phyloP scores from a whole-genome alignment of 2,329 filamentous ascomycete species.

The Colletotrichum neosansevieriae region DNA sequence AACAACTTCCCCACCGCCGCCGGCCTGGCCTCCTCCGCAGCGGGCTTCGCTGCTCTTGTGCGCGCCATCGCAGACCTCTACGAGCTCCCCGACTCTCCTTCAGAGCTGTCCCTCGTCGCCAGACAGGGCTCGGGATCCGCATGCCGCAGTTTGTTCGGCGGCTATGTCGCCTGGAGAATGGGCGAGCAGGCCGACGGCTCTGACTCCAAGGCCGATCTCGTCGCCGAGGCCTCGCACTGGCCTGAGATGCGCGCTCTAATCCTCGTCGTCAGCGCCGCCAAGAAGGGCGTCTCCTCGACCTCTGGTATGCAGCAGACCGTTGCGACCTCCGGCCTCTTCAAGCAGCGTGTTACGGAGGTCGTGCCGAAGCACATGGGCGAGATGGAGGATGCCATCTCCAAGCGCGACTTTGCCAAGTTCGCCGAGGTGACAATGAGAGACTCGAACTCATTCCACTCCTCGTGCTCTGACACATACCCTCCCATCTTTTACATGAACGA shows the following conservation, averaged over 20 bases:
- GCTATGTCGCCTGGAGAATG: conserved; percentile 95
- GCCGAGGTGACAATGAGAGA: conserved; percentile 95
- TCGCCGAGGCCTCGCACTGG: conserved; percentile 92
- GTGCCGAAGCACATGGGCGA: conserved; percentile 85
- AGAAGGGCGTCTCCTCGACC: conserved; percentile 95
- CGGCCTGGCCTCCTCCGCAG: conserved; percentile 81
- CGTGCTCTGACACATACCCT: conserved; percentile 93
- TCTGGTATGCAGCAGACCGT: conserved; percentile 98
- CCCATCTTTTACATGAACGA: conserved; percentile 99
- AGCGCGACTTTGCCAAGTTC: conserved; percentile 86
- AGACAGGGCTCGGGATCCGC: conserved; percentile 95
- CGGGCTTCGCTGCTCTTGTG: conserved; percentile 78
- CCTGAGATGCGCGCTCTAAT: conserved; percentile 93
- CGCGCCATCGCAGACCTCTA: conserved; percentile 94
- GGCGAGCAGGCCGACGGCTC: conserved; percentile 81
- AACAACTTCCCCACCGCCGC: conserved; percentile 99
- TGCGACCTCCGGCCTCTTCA: conserved; percentile 88
- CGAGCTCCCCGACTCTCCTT: conserved; percentile 81
- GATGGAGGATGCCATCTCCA: conserved; percentile 85
- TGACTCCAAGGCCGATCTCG: conserved; percentile 89
- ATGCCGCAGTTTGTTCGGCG: conserved; percentile 92
- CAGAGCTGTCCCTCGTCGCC: conserved; percentile 88
- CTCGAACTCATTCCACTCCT: conserved; percentile 96
- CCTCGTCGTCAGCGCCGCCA: conserved; percentile 90
- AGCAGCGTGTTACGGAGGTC: conserved; percentile 77